Evolutionary conservation across 768 basidiomycete genomes (phyloP), one percentile per base, ranked within the genome.

Genomic region (Lentinula edodes): DNA sequence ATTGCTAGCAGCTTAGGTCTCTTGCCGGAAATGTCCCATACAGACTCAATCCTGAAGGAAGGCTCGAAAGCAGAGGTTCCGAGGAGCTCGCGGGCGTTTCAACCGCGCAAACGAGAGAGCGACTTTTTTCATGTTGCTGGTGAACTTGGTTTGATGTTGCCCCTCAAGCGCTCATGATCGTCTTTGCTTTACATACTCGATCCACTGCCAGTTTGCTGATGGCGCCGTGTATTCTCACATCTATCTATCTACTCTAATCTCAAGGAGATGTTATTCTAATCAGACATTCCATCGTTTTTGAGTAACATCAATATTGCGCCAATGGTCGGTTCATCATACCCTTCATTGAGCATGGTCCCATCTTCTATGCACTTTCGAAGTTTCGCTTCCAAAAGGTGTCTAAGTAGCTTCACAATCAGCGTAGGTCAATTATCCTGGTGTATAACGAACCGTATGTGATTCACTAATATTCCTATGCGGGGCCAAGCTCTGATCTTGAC

Each of bases 401-500:
- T 89, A 65, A 18, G 18, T 13, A 20, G 28, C 2, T 15, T 2
- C 42, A 34, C 45, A 50, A 42, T 38, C 42, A 52, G 60, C 41
- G 46, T 61, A 52, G 48, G 48, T 45, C 5, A 32, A 2, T 3
- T 34, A 16, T 48, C 38, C 38, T 13, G 41, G 15, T 12, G 9
- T 46, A 23, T 42, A 12, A 71, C 78, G 63, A 69, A 90, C 91
- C 91, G 80, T 10, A 95, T 74, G 65, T 94, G 91, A 68, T 94
- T 94, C 45, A 93, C 89, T 34, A 97, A 80, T 10, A 94, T 86
- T 1, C 93, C 94, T 53, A 96, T 95, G 8, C 93, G 83, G n/a
- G 95, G 90, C 84, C 88, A 91, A 0, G 93, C 91, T 60, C 80
- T 84, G 63, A 96, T 70, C 67, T 82, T 87, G 61, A 97, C 74